Evolutionary conservation across 257 asterid genomes (phyloP), one percentile per base, ranked within the genome.

Genomic region (Coffea eugenioides): DNA sequence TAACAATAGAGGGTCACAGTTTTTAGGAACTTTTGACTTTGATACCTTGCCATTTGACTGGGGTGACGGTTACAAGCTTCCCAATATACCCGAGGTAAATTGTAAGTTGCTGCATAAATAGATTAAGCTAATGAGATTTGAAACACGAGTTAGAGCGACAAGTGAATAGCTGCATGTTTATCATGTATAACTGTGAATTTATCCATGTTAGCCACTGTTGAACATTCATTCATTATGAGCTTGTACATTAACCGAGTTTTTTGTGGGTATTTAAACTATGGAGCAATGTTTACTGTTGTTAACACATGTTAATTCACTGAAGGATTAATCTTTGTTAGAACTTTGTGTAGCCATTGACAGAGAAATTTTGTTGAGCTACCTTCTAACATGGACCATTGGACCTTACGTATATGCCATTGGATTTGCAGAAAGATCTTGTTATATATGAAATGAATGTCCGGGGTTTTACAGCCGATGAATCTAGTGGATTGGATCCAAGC

Each of bases 371-470:
- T n/a, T 39, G 27, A 4, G 49, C 48, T 18, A 75, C 45, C 66
- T 75, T 75, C 45, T 5, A 75, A 7, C 20, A 43, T 48, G 71
- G 46, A 69, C 51, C 70, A 13, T 12, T 12, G 78, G 5, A 76
- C 77, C 71, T 71, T 41, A 54, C 43, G 27, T 23, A 15, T 75
- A 67, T 77, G 75, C 46, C 72, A 36, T 77, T 84, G 80, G 71
- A 85, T 84, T 70, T 89, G 91, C 93, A 93, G 99, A 90, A 92
- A 67, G 94, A 95, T 84, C 97, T 95, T 85, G 96, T 93, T 77
- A 81, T 95, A 83, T 95, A 95, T 80, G 99, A 95, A 92, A 95
- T 95, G 97, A 95, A 93, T 82, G 96, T 93, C 77, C 97, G 98
- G 65, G 98, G 90, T 61, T 92, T 93, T 81, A 92, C 99, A 31